Evolutionary conservation across 176 grass and related monocot genomes (phyloP), one percentile per base, ranked within the genome.

Genomic region (Thinopyrum elongatum): DNA sequence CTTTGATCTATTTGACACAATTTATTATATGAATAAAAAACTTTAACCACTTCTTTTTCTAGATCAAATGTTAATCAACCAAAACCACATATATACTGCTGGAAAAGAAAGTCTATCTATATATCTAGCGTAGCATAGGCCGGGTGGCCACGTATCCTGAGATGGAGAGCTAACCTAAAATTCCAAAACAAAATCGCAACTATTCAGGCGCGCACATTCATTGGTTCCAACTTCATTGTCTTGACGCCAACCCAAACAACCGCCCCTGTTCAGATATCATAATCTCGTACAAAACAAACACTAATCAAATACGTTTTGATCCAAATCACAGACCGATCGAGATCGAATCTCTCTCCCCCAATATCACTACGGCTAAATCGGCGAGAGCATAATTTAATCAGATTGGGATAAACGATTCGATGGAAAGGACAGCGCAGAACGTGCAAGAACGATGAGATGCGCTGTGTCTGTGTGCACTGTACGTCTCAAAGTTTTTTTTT

Each of bases 201-300:
- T 85, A 30, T 49, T 63, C 34, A 49, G 31, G 49, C 27, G 80
- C 55, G 75, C 85, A 87, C 85, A 87, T 80, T 87, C 60, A 51
- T 70, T 3, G 80, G 85, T 30, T 87, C 68, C 89, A 84, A 47
- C 47, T 68, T 59, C 80, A 69, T 51, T 87, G 75, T 80, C 84
- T 33, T 21, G 42, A 79, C 42, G 46, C 80, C 61, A 90, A 76
- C 46, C 46, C 59, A 80, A 85, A 84, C 67, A 90, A 5, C 47
- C 46, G 2, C 25, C 75, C 42, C 66, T 75, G 65, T 70, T 67
- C 17, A 16, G 34, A 77, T 4, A 9, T 14, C 34, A 49, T 67
- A 84, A 75, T 87, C 75, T 84, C 80, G 85, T 87, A 88, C 86
- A 33, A 53, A 68, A 34, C 58, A 42, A 91, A 29, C 41, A 30